Base-by-base conservation (phyloP, 495 filamentous ascomycete genomes). In the Neohortaea acidophila region DNA sequence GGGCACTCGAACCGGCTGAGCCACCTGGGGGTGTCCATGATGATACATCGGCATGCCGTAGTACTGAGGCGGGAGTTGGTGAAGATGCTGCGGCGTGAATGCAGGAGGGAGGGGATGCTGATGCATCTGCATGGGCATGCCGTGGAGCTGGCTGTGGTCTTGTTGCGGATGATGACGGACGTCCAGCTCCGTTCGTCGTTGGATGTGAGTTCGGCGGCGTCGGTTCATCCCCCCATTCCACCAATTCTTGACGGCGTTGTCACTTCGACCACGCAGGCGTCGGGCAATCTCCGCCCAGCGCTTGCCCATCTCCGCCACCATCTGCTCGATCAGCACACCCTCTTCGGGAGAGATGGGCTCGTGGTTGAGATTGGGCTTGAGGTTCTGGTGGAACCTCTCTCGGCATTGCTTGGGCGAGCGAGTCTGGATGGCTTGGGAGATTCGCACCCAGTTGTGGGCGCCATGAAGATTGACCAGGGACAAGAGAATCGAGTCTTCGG, bases 191-290 rank as follows among this genome's bases (percentile, higher is more conserved):
- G 27, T 35, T 56, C 59, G 36, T 52, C 64, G 39, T 53, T 63
- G 45, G 59, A 62, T 54, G 58, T 67, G 60, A 48, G 56, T 63
- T 31, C 69, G 62, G 47, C 62, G 60, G 45, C 69, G 59, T 49
- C 86, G 73, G 61, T 94, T 94, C 75, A 83, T 78, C 53, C 81
- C 81, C 23, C 89, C 87, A 59, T 97, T 96, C 83, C 83, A 94
- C 84, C 85, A 96, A 61, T 97, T 97, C 72, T 97, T 97, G 35
- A 97, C 85, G 22, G 83, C 81, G 54, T 97, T 97, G 66, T 97
- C 89, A 62, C 85, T 93, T 49, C 89, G 75, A 44, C 86, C 87
- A 13, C 77, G 71, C 17, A 97, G 71, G 13, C 71, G 65, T 50
- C 89, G 71, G 19, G 89, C 86, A 48, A 97, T 96, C 49, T 94